phyloP scores from a whole-genome alignment of 2,329 filamentous ascomycete species.

The Cladosporium sp. region DNA sequence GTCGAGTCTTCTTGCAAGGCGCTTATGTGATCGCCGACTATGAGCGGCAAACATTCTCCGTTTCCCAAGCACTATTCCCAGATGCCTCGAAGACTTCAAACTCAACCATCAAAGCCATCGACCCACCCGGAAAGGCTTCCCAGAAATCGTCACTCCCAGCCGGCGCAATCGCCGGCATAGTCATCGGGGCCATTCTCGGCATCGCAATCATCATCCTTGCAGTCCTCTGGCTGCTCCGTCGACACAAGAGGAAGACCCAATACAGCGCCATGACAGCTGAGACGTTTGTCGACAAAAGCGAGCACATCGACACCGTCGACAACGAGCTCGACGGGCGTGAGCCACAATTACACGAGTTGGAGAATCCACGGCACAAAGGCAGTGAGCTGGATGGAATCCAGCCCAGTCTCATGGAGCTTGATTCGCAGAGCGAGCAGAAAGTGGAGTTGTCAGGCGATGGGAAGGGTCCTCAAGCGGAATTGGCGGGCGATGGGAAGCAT shows the following conservation, averaged over 20 bases:
- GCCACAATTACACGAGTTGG: background rate
- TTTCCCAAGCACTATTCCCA: constrained; percentile 24
- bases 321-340: background rate
- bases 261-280: background rate
- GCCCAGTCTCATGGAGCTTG: background rate
- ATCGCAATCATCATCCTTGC: background rate
- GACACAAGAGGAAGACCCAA: background rate
- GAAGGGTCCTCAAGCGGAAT: background rate
- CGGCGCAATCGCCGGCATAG: constrained; percentile 15
- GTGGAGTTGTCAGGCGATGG: background rate
- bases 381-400: background rate
- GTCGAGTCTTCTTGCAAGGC: constrained; percentile 26
- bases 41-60: constrained; percentile 21
- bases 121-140: background rate
- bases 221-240: background rate
- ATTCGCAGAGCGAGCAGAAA: background rate
- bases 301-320: background rate
- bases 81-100: constrained; percentile 12
- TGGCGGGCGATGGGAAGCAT: too few relatives aligned
- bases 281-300: background rate
- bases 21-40: constrained; percentile 29
- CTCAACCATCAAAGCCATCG: background rate
- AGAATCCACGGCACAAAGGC: background rate
- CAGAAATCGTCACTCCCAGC: background rate
- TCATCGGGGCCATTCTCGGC: constrained; percentile 6